Evolutionary conservation across 129 eudicot genomes (phyloP).

Genomic region (Centrapalus pauciflorus): DNA sequence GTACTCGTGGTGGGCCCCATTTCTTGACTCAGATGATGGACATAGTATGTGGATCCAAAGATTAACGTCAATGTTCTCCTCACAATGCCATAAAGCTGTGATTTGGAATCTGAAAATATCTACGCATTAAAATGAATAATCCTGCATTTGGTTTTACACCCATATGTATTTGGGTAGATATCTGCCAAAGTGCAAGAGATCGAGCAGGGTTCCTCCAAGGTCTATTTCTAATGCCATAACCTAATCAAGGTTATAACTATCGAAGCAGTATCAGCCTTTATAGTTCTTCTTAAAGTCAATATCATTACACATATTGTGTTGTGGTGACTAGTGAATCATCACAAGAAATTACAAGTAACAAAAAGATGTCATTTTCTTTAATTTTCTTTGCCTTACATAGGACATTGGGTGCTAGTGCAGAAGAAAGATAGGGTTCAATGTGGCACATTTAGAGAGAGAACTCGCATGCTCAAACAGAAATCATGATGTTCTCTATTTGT

Average conservation of each 20-base stretch:
- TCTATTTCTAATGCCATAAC: background rate
- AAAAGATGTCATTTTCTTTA: background rate
- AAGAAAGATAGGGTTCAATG: constrained; percentile 21
- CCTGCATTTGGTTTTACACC: too few relatives aligned
- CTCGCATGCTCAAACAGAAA: constrained; percentile 39
- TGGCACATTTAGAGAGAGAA: background rate
- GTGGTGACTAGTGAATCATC: constrained; percentile 9
- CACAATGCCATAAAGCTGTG: too few relatives aligned
- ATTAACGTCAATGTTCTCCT: too few relatives aligned
- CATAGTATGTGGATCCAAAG: too few relatives aligned
- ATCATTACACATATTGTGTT: constrained; percentile 6
- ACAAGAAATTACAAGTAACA: constrained; percentile 7
- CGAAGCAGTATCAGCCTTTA: background rate
- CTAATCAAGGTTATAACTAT: background rate
- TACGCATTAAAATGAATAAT: too few relatives aligned
- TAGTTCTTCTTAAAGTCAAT: background rate
- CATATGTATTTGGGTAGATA: too few relatives aligned
- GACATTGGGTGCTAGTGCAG: constrained; percentile 15
- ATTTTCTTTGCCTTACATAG: constrained; percentile 16
- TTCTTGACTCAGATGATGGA: too few relatives aligned
- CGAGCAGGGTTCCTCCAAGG: background rate
- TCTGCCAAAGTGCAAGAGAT: too few relatives aligned
- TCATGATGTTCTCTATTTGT: constrained; percentile 51
- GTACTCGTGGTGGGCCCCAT: too few relatives aligned
- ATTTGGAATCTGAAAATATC: too few relatives aligned